Conservation (phyloP, 1,139 yeast genomes). For the Saccharomyces hybrid region DNA sequence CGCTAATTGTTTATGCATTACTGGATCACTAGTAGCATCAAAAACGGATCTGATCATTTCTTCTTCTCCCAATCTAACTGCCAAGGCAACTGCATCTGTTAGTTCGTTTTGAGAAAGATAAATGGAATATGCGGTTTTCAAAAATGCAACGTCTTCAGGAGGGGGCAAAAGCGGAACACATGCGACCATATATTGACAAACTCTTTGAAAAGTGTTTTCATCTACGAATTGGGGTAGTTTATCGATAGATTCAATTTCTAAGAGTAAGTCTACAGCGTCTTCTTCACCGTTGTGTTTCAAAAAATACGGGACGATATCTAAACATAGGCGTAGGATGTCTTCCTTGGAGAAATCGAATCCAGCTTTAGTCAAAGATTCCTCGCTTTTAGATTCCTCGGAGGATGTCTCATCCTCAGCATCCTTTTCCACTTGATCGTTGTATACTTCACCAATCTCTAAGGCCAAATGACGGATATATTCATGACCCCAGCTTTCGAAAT, state of each 20-base stretch:
- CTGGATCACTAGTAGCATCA: slow-evolving; percentile 59
- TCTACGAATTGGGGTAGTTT: slow-evolving; percentile 79
- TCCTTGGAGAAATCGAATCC: slow-evolving; percentile 29
- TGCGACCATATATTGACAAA: slow-evolving; percentile 87
- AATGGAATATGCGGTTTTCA: slow-evolving; percentile 85
- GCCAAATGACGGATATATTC: slow-evolving; percentile 95
- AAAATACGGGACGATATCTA: slow-evolving; percentile 82
- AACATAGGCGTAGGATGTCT: slow-evolving; percentile 55
- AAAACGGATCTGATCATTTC: slow-evolving; percentile 71
- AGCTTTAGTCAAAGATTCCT: not conserved
- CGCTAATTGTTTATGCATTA: slow-evolving; percentile 83
- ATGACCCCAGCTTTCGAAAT: slow-evolving; percentile 91
- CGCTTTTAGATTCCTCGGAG: slow-evolving; percentile 11
- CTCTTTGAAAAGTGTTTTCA: slow-evolving; percentile 75
- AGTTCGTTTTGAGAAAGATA: slow-evolving; percentile 72
- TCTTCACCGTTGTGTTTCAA: slow-evolving; percentile 95
- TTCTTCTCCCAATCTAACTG: slow-evolving; percentile 82
- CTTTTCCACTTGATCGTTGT: slow-evolving; percentile 56
- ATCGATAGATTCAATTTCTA: slow-evolving; percentile 84
- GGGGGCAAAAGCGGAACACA: slow-evolving; percentile 95
- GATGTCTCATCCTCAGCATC: slow-evolving; percentile 34
- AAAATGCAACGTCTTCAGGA: slow-evolving; percentile 81
- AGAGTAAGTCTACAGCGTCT: slow-evolving; percentile 88
- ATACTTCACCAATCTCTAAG: slow-evolving; percentile 85
- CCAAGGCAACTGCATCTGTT: slow-evolving; percentile 84